phyloP scores from a whole-genome alignment of 2,329 filamentous ascomycete genomes.

The Botrytis porri region DNA sequence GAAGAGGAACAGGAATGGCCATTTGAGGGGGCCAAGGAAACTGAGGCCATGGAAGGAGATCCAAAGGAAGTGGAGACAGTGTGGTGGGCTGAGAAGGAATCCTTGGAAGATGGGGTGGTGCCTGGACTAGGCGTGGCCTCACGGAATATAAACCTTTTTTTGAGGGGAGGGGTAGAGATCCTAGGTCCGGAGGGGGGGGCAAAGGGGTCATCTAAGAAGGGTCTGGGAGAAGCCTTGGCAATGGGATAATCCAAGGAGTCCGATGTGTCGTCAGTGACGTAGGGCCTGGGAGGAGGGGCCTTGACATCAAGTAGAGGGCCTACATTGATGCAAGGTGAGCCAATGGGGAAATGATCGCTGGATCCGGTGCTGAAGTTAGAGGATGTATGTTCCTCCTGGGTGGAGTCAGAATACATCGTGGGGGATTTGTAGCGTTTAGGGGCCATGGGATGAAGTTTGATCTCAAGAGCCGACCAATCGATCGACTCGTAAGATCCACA shows the following conservation, averaged over 20 bases:
- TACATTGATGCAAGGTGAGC: background rate
- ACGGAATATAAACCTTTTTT: background rate
- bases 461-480: conserved; percentile 15
- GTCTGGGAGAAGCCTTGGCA: too few species aligned
- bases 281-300: background rate
- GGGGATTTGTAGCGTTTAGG: background rate
- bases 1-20: background rate
- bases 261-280: background rate
- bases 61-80: background rate
- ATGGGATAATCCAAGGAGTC: background rate
- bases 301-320: background rate
- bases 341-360: background rate
- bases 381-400: background rate
- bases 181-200: background rate
- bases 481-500: conserved; percentile 7
- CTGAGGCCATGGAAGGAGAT: background rate
- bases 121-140: background rate
- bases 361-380: background rate
- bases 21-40: background rate
- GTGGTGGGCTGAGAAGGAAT: background rate
- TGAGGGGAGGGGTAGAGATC: background rate
- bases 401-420: conserved; percentile 9
- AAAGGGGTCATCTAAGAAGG: background rate
- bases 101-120: background rate
- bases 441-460: background rate